These are phyloP conservation scores for Ascochyta koolunga DNA, from an alignment of 2,329 filamentous ascomycete species.

Conservation along the genomic window DNA sequence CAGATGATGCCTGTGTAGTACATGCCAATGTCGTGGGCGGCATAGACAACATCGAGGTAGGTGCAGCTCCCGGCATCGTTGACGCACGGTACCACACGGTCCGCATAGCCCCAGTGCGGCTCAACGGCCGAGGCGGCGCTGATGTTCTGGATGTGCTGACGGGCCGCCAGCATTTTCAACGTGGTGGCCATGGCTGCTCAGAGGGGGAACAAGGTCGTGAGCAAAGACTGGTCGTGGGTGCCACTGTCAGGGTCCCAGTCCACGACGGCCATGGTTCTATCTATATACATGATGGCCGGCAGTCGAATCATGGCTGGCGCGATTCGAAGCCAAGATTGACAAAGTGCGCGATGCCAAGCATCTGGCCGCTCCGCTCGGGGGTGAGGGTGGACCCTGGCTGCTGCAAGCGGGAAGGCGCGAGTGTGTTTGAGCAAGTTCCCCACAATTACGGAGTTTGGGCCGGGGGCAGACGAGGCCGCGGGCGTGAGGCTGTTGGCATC, in stretches of 20 bases:
- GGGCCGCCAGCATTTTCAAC: conserved; percentile 24
- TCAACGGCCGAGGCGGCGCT: conserved; percentile 48
- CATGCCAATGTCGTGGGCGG: conserved; percentile 61
- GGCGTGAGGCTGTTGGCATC: conserved; percentile 13
- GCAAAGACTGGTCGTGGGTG: conserved; percentile 17
- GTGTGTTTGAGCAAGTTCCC: conserved; percentile 41
- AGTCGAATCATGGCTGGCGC: conserved; percentile 14
- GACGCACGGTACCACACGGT: conserved; percentile 61
- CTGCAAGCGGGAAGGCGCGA: conserved; percentile 23
- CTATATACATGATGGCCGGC: conserved; percentile 18
- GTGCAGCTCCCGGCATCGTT: conserved; percentile 64
- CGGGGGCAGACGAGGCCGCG: conserved; percentile 11
- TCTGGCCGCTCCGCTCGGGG: conserved; percentile 19
- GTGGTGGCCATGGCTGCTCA: conserved; percentile 27
- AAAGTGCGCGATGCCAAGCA: conserved; percentile 24
- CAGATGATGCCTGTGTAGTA: conserved; percentile 64
- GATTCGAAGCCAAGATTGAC: conserved; percentile 12
- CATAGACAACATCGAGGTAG: conserved; percentile 64
- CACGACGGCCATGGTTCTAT: conserved; percentile 2
- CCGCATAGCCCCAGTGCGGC: conserved; percentile 64
- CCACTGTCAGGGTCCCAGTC: conserved; percentile 1
- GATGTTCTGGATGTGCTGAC: conserved; percentile 47
- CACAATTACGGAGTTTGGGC: conserved; percentile 25
- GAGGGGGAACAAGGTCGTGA: conserved; percentile 12
- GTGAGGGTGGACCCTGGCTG: conserved; percentile 8